phyloP scores from a whole-genome alignment of 768 basidiomycete genomes.

The Phlebiopsis flavidoalba region DNA sequence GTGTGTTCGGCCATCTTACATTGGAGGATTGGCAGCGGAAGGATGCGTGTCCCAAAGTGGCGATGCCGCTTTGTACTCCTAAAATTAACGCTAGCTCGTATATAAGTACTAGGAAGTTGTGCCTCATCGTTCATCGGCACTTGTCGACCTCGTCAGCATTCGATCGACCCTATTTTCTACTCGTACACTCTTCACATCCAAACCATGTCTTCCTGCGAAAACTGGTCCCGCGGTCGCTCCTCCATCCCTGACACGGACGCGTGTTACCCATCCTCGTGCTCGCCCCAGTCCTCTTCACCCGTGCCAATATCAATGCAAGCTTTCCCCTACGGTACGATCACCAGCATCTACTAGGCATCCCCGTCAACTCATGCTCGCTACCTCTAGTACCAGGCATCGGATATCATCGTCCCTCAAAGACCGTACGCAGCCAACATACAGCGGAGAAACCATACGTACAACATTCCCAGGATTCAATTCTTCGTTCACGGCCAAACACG shows the following conservation, averaged over 20 bases:
- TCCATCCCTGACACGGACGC: background rate
- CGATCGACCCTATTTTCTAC: background rate
- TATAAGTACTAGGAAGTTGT: too few species aligned
- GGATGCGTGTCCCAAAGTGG: background rate
- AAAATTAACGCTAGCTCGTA: background rate
- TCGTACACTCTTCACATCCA: background rate
- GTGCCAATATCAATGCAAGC: background rate
- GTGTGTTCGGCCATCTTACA: background rate
- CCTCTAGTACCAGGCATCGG: background rate
- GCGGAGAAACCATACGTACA: constrained; percentile 2
- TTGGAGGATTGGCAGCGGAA: background rate
- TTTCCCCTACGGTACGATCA: background rate
- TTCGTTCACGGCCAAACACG: background rate
- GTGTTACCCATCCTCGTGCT: background rate
- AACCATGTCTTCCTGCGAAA: background rate
- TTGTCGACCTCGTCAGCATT: background rate
- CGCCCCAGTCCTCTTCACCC: background rate
- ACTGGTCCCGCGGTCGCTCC: background rate
- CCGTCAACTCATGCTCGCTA: too few species aligned
- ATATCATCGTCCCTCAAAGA: constrained; percentile 1
- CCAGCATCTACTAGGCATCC: too few species aligned
- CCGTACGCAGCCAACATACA: constrained; percentile 9
- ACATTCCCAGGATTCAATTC: constrained; percentile 2
- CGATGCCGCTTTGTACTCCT: background rate
- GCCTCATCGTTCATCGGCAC: background rate